Base-by-base conservation (phyloP, 169 alveolate species). In the Plasmodium coatneyi region DNA sequence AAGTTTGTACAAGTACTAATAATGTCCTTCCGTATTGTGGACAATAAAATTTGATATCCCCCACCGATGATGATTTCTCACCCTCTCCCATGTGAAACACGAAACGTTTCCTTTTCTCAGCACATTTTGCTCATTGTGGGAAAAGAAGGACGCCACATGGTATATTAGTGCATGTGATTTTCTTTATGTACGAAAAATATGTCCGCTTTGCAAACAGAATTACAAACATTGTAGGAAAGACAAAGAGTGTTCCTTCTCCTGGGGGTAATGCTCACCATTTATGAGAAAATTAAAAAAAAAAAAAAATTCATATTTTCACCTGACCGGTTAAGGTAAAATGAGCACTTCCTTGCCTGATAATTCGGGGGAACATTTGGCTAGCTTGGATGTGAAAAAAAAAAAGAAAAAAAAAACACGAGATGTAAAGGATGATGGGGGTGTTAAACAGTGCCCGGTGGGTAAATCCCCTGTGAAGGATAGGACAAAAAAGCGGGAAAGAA, bases 271-370 rank as follows among this genome's bases (percentile, higher is more conserved):
- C 54, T 12, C 54, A 43, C 54, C 54, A 43, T 43, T 43, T 43
- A 43, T 60, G 32, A 60, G n/a, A 60, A 7, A 60, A 60, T 25
- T 19, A 56, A 56, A 56, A 56, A 56, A 56, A 60, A 56, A 60
- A 60, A 60, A 60, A 19, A 60, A 60, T n/a, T 6, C 32, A 60
- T 19, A 60, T 60, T 60, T 60, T 60, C n/a, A 34, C 74, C 74
- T n/a, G 74, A 60, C 74, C 32, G 7, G 74, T 60, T 60, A 60
- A 60, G 74, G 74, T 60, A 60, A 19, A 60, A 60, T 60, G 74
- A 19, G 36, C 14, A n/a, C 9, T 60, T 60, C 32, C 12, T n/a
- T 25, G 32, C 25, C n/a, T n/a, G 74, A 60, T 9, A 60, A 60
- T 60, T 60, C 74, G 14, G 32, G 74, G 25, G 74, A 60, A 60